A percentile compares a stretch with the other conserved stretches of the same genome.
Conservation (phyloP, 257 asterid genomes). For the Rubia yunnanensis region DNA sequence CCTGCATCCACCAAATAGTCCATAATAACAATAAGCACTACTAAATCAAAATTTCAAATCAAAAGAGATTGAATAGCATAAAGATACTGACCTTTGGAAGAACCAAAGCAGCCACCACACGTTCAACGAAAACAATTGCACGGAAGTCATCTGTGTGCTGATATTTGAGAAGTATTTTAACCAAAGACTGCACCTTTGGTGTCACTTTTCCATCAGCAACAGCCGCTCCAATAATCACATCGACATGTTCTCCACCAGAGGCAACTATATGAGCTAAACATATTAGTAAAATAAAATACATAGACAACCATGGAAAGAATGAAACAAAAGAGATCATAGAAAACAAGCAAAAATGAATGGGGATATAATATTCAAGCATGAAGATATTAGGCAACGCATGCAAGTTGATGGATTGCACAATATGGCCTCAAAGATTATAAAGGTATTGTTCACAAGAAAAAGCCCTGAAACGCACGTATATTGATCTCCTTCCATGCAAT, state of each 20-base stretch:
- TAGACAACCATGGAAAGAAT: constrained; percentile 8
- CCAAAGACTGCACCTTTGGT: constrained; percentile 95
- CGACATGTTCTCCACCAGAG: constrained; percentile 98
- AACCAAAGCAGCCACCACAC: constrained; percentile 94
- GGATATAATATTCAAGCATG: background rate
- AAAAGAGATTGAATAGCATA: constrained; percentile 1
- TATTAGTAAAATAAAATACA: constrained; percentile 18
- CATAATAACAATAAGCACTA: constrained; percentile 14
- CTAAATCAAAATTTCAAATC: constrained; percentile 5
- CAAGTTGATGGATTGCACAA: constrained; percentile 1
- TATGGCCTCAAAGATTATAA: background rate
- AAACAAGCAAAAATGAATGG: background rate
- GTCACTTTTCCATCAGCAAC: constrained; percentile 99
- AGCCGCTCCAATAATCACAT: constrained; percentile 95
- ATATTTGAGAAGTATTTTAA: constrained; percentile 82
- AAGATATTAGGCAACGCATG: background rate
- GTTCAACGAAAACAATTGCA: constrained; percentile 94
- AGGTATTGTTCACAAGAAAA: background rate
- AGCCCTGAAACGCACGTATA: background rate
- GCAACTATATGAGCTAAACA: constrained; percentile 45
- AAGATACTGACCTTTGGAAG: constrained; percentile 75
- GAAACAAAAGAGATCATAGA: constrained; percentile 2
- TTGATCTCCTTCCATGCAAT: too few species aligned
- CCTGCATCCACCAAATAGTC: constrained; percentile 41
- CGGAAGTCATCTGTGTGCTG: constrained; percentile 91